phyloP scores from a whole-genome alignment of 83 land plant species.

The Diphasiastrum complanatum region DNA sequence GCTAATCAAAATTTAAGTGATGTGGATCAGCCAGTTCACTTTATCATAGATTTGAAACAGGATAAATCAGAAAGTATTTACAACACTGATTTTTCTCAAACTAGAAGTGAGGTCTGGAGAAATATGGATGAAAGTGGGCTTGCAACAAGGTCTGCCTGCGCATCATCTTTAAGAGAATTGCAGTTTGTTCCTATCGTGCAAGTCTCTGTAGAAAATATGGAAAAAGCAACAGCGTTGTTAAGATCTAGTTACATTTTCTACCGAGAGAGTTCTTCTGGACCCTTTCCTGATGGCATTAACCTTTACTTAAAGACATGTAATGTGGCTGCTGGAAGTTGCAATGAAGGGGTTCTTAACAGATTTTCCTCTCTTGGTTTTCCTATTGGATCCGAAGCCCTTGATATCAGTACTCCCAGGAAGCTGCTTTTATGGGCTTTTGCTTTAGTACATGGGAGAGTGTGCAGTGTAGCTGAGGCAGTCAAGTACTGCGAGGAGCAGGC shows the following conservation, averaged over 20 bases:
- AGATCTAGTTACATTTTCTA: conserved; percentile 66
- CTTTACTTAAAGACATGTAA: conserved; percentile 42
- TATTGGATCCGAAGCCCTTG: conserved; percentile 44
- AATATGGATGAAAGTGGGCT: too few relatives aligned
- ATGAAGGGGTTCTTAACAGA: conserved; percentile 3
- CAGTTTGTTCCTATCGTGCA: conserved; percentile 47
- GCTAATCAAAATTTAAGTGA: background rate
- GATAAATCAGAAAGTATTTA: background rate
- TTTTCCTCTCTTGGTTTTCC: conserved; percentile 22
- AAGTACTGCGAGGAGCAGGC: conserved; percentile 87
- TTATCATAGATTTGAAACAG: background rate
- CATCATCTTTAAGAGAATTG: too few relatives aligned
- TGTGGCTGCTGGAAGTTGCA: background rate
- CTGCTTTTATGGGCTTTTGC: conserved; percentile 90
- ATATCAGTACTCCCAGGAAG: conserved; percentile 80
- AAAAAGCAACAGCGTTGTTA: conserved; percentile 54
- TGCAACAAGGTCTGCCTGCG: too few relatives aligned
- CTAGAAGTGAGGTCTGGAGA: too few relatives aligned
- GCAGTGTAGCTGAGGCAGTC: conserved; percentile 59
- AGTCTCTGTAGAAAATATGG: conserved; percentile 59
- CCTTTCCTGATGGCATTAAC: conserved; percentile 62
- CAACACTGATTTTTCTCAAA: conserved; percentile 10
- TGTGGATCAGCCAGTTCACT: conserved; percentile 4
- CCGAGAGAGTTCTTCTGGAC: conserved; percentile 70
- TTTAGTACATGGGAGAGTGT: conserved; percentile 61